These are phyloP conservation scores for Puccinia novopanici DNA, from an alignment of 1,284 basidiomycete genomes.

Conservation along the genomic window DNA sequence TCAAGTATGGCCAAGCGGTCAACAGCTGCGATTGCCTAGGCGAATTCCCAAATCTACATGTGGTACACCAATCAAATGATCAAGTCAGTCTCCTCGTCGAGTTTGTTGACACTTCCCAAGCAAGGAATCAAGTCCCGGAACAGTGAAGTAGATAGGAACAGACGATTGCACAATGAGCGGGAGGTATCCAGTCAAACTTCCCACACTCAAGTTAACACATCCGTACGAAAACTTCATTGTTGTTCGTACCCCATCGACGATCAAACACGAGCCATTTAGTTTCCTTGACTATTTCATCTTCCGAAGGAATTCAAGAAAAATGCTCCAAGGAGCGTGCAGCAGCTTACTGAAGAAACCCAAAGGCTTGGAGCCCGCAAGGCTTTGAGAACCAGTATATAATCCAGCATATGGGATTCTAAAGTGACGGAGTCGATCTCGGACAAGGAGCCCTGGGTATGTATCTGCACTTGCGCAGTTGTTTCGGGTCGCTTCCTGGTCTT, in stretches of 20 bases:
- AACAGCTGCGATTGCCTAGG: too few species aligned
- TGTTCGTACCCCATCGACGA: background rate
- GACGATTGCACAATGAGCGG: constrained; percentile 32
- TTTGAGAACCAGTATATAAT: constrained; percentile 8
- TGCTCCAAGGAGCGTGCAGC: background rate
- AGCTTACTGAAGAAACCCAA: constrained; percentile 31
- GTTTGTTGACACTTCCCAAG: background rate
- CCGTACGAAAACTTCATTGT: constrained; percentile 25
- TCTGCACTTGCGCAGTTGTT: constrained; percentile 20
- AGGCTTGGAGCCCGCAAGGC: constrained; percentile 11
- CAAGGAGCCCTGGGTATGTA: constrained; percentile 24
- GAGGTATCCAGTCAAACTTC: constrained; percentile 33
- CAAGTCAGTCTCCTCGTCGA: background rate
- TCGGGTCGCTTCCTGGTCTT: constrained; percentile 4
- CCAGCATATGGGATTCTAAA: constrained; percentile 11
- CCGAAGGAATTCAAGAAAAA: background rate
- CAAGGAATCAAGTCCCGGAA: background rate
- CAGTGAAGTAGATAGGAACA: background rate
- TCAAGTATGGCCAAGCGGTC: too few species aligned
- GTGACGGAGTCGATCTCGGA: constrained; percentile 11
- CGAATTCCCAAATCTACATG: constrained; percentile 18
- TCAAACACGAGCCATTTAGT: background rate
- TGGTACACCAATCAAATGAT: background rate
- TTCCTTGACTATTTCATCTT: background rate
- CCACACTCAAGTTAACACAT: constrained; percentile 35